Conservation (phyloP, 2,329 filamentous ascomycete species). For the Thermomyces lanuginosus region DNA sequence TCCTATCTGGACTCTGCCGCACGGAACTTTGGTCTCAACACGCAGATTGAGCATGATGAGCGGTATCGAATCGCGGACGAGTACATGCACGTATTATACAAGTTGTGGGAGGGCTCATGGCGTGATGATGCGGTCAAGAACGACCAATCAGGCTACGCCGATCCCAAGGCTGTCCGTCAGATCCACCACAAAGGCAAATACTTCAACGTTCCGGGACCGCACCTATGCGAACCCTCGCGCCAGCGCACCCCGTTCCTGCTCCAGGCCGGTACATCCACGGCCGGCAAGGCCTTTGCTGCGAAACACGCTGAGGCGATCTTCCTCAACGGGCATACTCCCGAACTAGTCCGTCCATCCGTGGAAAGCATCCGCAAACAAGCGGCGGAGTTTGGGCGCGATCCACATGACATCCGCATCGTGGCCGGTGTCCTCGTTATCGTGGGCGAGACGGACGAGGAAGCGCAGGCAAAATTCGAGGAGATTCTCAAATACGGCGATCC, state of each 20-base stretch:
- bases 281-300: constrained; percentile 50
- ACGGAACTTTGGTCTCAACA: constrained; percentile 41
- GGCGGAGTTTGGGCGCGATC: constrained; percentile 39
- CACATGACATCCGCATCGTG: constrained; percentile 48
- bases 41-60: constrained; percentile 48
- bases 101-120: constrained; percentile 53
- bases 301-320: constrained; percentile 59
- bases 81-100: constrained; percentile 49
- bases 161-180: constrained; percentile 41
- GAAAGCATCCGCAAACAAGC: constrained; percentile 46
- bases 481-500: constrained; percentile 45
- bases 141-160: constrained; percentile 44
- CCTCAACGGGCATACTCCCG: constrained; percentile 47
- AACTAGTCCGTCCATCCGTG: constrained; percentile 45
- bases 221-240: constrained; percentile 49
- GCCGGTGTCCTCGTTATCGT: constrained; percentile 50
- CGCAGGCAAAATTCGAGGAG: constrained; percentile 45
- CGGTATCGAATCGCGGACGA: constrained; percentile 49
- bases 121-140: constrained; percentile 48
- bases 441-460: constrained; percentile 49
- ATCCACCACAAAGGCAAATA: constrained; percentile 52
- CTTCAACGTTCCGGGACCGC: constrained; percentile 47
- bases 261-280: constrained; percentile 51
- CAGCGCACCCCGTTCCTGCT: constrained; percentile 54
- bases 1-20: constrained; percentile 53